These are phyloP conservation scores for Cryphonectria japonica DNA, from an alignment of 2,329 filamentous ascomycete genomes.

Conservation along the genomic window DNA sequence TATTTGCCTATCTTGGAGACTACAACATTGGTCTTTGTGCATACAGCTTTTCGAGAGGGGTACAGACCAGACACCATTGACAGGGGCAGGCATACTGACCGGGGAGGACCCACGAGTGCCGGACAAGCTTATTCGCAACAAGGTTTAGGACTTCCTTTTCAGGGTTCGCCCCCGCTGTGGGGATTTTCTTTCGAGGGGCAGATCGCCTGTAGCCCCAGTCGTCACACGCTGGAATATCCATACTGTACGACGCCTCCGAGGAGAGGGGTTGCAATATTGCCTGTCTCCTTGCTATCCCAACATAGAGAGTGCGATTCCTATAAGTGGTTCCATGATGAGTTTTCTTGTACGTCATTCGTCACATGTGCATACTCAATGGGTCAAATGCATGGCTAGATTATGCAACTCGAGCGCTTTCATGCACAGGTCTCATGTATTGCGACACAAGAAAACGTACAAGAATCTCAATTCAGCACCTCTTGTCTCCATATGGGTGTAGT, in stretches of 20 bases:
- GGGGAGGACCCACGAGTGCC: background rate
- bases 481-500: background rate
- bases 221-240: background rate
- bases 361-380: background rate
- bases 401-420: background rate
- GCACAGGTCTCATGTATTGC: background rate
- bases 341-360: background rate
- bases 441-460: background rate
- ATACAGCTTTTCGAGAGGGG: background rate
- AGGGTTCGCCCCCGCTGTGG: background rate
- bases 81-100: background rate
- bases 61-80: background rate
- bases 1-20: background rate
- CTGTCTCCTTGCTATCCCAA: background rate
- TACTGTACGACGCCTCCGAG: background rate
- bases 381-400: background rate
- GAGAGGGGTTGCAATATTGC: constrained; percentile 13
- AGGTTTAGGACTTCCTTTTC: constrained; percentile 15
- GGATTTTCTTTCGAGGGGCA: background rate
- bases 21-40: background rate
- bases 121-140: constrained; percentile 22
- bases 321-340: background rate
- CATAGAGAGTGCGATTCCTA: background rate
- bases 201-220: background rate
- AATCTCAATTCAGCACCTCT: background rate